Base-by-base conservation (phyloP, 2,329 filamentous ascomycete species). In the Fusarium nisikadoi region DNA sequence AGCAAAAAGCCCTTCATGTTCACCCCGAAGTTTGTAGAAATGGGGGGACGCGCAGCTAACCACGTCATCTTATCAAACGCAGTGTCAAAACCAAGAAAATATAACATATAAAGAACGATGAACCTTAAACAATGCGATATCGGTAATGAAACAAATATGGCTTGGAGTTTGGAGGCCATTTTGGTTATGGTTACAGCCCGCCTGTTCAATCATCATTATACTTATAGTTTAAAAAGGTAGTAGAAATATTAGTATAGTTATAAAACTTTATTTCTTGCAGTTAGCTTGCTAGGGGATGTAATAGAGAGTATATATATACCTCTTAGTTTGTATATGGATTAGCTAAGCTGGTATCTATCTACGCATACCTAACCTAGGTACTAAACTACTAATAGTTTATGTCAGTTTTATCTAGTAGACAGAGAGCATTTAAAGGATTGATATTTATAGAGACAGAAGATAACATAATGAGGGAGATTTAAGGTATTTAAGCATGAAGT, bases 81-180 rank as follows among this genome's bases (percentile, higher is more conserved):
- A 14, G 12, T 19, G 10, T 12, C 13, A 20, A 45, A 45, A 17
- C 9, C 12, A 25, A 20, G 13, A 45, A 45, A 12, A 12, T 9
- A 7, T 5, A 20, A 5, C 5, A 19, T 9, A 1, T 4, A 6
- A 45, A 27, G 17, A 27, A 2, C 27, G 7, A 13, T 9, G 11
- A 45, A 19, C 5, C 8, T 45, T 5, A 19, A 19, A 27, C 2
- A 9, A 4, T 19, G 11, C 13, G 17, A 19, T 19, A 27, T 45
- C 3, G 5, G 13, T 13, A 27, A 8, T 27, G 23, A 4, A 20
- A 27, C 9, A 8, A 45, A 45, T 5, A 14, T 7, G 25, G 2
- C 19, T 7, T 20, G 23, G 5, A 20, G 12, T 45, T 13, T 20
- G 23, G 23, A 14, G n/a, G 10, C 41, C 16, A 25, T 16, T 36